A percentile compares a stretch with the other conserved stretches of the same genome.
phyloP scores from a whole-genome alignment of 2,329 filamentous ascomycete species.

The Neocatenulostroma microsporum region DNA sequence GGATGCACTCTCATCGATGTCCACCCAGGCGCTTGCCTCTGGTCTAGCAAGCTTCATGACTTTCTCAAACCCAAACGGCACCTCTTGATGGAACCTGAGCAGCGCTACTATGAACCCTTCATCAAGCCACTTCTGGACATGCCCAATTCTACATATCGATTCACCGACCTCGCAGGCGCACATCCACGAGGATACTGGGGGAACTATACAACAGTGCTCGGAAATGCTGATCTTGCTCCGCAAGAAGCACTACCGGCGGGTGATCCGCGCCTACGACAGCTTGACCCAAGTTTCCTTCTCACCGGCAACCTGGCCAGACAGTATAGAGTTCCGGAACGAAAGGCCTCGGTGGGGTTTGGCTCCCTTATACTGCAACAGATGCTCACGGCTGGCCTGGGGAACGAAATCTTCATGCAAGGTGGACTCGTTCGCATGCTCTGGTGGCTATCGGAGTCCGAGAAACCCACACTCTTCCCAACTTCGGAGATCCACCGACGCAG shows the following conservation, averaged over 20 bases:
- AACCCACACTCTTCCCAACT: constrained; percentile 53
- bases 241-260: constrained; percentile 41
- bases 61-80: constrained; percentile 71
- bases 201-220: constrained; percentile 47
- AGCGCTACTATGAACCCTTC: constrained; percentile 50
- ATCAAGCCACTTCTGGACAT: constrained; percentile 43
- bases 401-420: constrained; percentile 55
- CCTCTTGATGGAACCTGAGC: constrained; percentile 69
- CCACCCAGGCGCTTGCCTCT: constrained; percentile 71
- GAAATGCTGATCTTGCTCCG: constrained; percentile 43
- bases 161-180: constrained; percentile 23
- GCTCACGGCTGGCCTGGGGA: constrained; percentile 44
- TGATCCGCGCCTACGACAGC: constrained; percentile 37
- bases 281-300: constrained; percentile 65
- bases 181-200: constrained; percentile 17
- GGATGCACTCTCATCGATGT: constrained; percentile 84
- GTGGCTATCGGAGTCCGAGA: constrained; percentile 59
- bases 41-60: constrained; percentile 69
- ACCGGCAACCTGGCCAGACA: constrained; percentile 31
- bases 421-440: constrained; percentile 73
- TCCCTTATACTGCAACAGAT: constrained; percentile 55
- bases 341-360: constrained; percentile 1
- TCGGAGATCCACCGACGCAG: constrained; percentile 33
- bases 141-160: constrained; percentile 43
- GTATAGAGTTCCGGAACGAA: constrained; percentile 1